A percentile compares a stretch with the other conserved stretches of the same genome.
Conservation (phyloP, 2,329 filamentous ascomycete genomes). For the Pseudogymnoascus sp. region DNA sequence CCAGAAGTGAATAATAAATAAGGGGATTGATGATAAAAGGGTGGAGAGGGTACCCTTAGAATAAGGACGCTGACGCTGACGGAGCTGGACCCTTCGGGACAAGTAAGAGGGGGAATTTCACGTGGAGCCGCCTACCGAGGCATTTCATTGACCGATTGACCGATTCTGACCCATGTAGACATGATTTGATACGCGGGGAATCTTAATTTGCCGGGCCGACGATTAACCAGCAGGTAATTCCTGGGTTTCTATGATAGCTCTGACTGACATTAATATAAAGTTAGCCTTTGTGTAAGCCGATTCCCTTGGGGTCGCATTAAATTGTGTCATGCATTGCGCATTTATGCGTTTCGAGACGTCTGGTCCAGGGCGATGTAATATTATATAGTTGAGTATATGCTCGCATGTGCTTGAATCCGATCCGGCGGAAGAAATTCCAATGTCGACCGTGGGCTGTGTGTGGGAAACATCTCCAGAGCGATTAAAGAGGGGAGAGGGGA, state of each 20-base stretch:
- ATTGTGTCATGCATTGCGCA: background rate
- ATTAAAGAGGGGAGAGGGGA: background rate
- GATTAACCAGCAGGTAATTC: background rate
- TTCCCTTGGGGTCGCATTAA: background rate
- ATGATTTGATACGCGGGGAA: background rate
- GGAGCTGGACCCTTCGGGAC: background rate
- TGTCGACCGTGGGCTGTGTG: background rate
- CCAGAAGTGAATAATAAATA: background rate
- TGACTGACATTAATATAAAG: conserved; percentile 6
- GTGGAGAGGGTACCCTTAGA: background rate
- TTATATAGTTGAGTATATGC: background rate
- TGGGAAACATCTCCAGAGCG: background rate
- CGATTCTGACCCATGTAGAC: background rate
- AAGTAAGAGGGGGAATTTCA: background rate
- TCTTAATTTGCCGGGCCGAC: conserved; percentile 1
- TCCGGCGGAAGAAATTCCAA: background rate
- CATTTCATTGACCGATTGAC: conserved; percentile 3
- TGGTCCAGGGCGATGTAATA: background rate
- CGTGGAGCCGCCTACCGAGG: conserved; percentile 1
- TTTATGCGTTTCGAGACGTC: background rate
- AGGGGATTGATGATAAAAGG: background rate
- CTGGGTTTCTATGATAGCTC: background rate
- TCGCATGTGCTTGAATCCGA: background rate
- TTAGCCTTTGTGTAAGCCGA: background rate
- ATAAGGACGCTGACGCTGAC: background rate